These are phyloP conservation scores for Dipteronia sinensis DNA, from an alignment of 345 rosid genomes.

Conservation along the genomic window DNA sequence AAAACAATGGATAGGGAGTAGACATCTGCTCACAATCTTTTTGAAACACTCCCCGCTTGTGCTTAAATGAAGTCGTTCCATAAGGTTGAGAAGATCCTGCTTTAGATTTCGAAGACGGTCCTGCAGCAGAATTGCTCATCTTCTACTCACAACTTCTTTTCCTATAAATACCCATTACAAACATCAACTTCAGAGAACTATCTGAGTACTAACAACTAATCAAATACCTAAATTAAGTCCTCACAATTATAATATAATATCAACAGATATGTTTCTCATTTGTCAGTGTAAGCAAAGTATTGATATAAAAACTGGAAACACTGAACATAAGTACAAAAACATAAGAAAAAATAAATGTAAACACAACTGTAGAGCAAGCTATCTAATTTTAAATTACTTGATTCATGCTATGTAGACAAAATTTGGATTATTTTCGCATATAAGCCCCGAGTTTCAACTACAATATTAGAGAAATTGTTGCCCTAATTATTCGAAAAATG, in stretches of 20 bases:
- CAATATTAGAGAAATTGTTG: not conserved
- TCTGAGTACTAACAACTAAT: not conserved
- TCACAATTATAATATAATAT: not conserved
- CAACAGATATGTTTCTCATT: not conserved
- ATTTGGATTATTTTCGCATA: not conserved
- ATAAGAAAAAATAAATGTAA: not conserved
- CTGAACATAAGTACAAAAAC: too few species aligned
- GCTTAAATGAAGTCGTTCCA: constrained; percentile 63
- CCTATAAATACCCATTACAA: not conserved
- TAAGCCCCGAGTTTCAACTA: not conserved
- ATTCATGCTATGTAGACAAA: not conserved
- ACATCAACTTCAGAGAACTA: not conserved
- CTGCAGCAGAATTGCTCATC: constrained; percentile 46
- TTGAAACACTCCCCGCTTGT: constrained; percentile 79
- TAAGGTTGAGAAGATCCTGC: constrained; percentile 63
- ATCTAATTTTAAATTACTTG: not conserved
- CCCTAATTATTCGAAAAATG: too few species aligned
- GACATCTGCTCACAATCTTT: constrained; percentile 67
- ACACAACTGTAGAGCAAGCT: not conserved
- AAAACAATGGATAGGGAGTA: not conserved
- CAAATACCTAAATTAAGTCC: too few species aligned
- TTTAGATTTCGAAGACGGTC: constrained; percentile 59
- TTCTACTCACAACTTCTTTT: constrained; percentile 4
- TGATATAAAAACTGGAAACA: not conserved
- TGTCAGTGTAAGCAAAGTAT: not conserved